phyloP scores from a whole-genome alignment of 2,329 filamentous ascomycete genomes.

The Rhinocladiella mackenziei region DNA sequence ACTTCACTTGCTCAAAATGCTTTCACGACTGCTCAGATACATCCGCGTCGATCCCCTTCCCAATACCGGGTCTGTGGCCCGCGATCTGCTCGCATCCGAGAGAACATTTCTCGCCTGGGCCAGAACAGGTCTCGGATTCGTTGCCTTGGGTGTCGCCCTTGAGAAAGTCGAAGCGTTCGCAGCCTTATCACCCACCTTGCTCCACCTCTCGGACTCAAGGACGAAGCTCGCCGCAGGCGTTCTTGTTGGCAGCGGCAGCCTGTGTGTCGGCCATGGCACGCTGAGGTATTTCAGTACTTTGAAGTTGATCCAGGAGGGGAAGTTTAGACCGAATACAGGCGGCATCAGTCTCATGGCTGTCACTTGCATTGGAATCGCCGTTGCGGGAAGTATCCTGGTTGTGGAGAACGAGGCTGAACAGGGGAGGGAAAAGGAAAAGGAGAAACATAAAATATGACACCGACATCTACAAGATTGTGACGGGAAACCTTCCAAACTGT shows the following conservation, averaged over 20 bases:
- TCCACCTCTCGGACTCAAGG: conserved; percentile 17
- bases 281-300: conserved; percentile 47
- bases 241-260: conserved; percentile 45
- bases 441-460: too few species aligned
- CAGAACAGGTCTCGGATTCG: conserved; percentile 50
- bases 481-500: background rate
- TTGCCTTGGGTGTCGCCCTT: conserved; percentile 50
- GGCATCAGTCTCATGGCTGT: conserved; percentile 20
- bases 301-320: conserved; percentile 41
- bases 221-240: conserved; percentile 40
- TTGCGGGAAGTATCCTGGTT: conserved; percentile 14
- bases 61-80: conserved; percentile 49
- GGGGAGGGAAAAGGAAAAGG: conserved; percentile 2
- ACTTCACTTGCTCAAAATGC: conserved; percentile 20
- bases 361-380: conserved; percentile 19
- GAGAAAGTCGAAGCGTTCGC: conserved; percentile 38
- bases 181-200: conserved; percentile 17
- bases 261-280: conserved; percentile 48
- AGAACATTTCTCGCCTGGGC: conserved; percentile 53
- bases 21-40: conserved; percentile 11
- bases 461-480: too few species aligned
- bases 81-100: conserved; percentile 54
- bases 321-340: conserved; percentile 35
- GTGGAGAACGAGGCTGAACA: conserved; percentile 15
- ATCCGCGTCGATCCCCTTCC: conserved; percentile 27